Evolutionary conservation across 495 filamentous ascomycete genomes (phyloP).

Genomic region (Penicillium goetzii): DNA sequence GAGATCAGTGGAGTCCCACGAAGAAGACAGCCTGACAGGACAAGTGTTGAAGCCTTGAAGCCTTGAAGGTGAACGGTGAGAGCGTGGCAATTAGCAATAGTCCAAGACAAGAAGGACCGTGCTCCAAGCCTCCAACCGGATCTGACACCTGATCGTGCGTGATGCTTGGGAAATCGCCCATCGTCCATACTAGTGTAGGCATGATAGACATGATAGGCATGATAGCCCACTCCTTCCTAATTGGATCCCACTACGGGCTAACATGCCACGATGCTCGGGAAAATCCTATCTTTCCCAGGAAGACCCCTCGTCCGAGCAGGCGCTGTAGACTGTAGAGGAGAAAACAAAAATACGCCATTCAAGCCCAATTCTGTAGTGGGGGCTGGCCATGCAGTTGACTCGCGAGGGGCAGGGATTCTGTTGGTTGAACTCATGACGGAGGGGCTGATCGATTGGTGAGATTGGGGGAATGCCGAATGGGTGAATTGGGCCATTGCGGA

Average conservation of each 20-base stretch:
- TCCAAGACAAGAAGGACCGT: constrained; percentile 20
- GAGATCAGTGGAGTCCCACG: constrained; percentile 43
- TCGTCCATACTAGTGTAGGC: too few relatives aligned
- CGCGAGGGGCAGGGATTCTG: constrained; percentile 14
- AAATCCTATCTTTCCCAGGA: constrained; percentile 16
- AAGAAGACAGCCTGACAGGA: constrained; percentile 11
- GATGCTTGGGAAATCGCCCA: constrained; percentile 5
- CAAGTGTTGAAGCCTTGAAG: not conserved
- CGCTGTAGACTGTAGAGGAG: not conserved
- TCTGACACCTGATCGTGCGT: constrained; percentile 36
- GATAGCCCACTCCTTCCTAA: constrained; percentile 17
- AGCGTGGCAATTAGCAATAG: constrained; percentile 40
- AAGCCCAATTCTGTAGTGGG: constrained; percentile 9
- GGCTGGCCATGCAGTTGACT: constrained; percentile 19
- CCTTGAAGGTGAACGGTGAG: not conserved
- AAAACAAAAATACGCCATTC: not conserved
- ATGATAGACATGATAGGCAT: constrained; percentile 7
- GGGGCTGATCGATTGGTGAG: not conserved
- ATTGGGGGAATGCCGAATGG: not conserved
- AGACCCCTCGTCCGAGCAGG: not conserved
- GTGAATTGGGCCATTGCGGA: not conserved
- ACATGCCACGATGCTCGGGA: constrained; percentile 18
- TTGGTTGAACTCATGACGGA: constrained; percentile 7
- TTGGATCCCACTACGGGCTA: constrained; percentile 27
- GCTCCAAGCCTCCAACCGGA: constrained; percentile 18